These are phyloP conservation scores for Quercus glauca DNA, from an alignment of 306 rosid species.

Conservation along the genomic window DNA sequence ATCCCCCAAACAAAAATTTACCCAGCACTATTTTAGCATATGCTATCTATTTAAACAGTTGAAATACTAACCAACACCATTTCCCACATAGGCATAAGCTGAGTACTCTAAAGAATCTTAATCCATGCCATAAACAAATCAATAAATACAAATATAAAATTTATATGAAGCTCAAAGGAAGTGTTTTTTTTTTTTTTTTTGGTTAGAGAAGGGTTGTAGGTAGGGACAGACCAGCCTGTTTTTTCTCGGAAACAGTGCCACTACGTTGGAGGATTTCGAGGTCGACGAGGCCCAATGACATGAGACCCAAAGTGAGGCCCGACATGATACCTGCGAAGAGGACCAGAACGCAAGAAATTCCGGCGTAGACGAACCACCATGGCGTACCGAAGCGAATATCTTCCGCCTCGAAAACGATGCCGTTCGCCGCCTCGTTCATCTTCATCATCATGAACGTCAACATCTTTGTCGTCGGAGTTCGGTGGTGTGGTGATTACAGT, in stretches of 20 bases:
- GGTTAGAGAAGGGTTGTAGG: too few species aligned
- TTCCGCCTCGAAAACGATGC: slow-evolving; percentile 42
- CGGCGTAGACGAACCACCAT: slow-evolving; percentile 72
- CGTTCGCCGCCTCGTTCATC: slow-evolving; percentile 1
- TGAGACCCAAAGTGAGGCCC: slow-evolving; percentile 81
- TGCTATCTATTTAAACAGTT: too few species aligned
- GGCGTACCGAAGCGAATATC: slow-evolving; percentile 56
- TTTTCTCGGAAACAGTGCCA: slow-evolving; percentile 60
- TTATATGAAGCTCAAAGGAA: neutral
- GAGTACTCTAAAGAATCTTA: too few species aligned
- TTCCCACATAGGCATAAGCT: too few species aligned
- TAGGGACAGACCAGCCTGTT: slow-evolving; percentile 63
- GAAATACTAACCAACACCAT: too few species aligned
- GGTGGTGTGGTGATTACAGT: too few species aligned
- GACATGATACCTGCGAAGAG: slow-evolving; percentile 94
- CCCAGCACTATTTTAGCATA: too few species aligned
- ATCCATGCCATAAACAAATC: neutral
- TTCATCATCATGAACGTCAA: slow-evolving; percentile 8
- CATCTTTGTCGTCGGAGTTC: too few species aligned
- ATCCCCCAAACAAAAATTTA: too few species aligned
- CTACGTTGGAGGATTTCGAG: slow-evolving; percentile 82
- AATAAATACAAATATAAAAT: neutral
- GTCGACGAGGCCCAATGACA: slow-evolving; percentile 75
- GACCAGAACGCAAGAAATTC: slow-evolving; percentile 57
- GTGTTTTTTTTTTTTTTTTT: neutral